Evolutionary conservation across 768 basidiomycete species (phyloP), one percentile per base, ranked within the genome.

Genomic region (Leccinum longicurvipes): DNA sequence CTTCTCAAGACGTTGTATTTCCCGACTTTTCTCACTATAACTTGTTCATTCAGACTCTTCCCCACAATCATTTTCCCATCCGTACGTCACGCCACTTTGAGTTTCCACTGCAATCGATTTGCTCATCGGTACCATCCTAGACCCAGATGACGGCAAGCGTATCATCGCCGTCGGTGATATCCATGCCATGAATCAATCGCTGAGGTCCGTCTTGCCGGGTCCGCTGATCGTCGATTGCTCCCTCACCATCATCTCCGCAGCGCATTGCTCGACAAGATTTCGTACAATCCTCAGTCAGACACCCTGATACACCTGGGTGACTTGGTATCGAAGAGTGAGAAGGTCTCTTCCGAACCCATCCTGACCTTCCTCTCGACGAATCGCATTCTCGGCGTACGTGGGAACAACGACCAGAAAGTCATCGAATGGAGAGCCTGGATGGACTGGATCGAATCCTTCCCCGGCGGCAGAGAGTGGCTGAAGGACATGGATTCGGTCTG

Each of bases 391-490:
- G 93, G 93, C 15, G 92, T 97, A 3, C 83, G 95, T 28, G 95
- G 96, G 0, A 98, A 98, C 68, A 92, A 98, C 66, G 95, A 98
- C 73, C 93, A 98, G 71, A 80, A 80, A 59, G 83, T 94, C 44
- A 79, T 98, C 45, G 89, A 96, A 73, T 97, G 95, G 95, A 79
- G 85, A 24, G 75, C 79, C 2, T 98, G 93, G 92, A 80, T 90
- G 50, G 77, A 87, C 17, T 96, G 92, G 91, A 83, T 95, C 54
- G 58, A 70, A 14, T 58, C 70, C 8, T 67, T 79, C 24, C 71
- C 76, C 0, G 72, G 64, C 7, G 79, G 77, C 1, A 65, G 51
- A 24, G 65, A 74, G 24, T 93, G 90, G 85, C 76, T 93, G 6
- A 58, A 69, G 8, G 64, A 77, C 11, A 57, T 83, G n/a, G 79